Evolutionary conservation across 805 yeast genomes (phyloP).

Genomic region (Isabelozyma gotoi): DNA sequence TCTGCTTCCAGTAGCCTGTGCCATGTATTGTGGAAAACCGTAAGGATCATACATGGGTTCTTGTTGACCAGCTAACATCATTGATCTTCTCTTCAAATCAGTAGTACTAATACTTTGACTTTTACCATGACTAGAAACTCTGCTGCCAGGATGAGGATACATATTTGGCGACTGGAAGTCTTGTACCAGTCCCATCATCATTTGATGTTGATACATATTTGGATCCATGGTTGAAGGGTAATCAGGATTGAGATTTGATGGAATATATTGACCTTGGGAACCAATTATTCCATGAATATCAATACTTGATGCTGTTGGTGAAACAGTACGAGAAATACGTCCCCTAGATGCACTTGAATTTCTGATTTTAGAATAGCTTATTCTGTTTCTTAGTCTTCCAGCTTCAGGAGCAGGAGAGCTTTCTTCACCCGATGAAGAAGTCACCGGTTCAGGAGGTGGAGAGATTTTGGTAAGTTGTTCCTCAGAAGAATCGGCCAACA

Average conservation of each 20-base stretch:
- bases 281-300: neutral
- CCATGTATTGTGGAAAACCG: neutral
- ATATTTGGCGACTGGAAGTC: neutral
- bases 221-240: neutral
- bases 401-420: neutral
- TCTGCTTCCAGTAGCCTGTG: neutral
- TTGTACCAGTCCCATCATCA: slow-evolving; percentile 1
- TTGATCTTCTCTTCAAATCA: slow-evolving; percentile 13
- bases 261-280: neutral
- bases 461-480: too few species aligned
- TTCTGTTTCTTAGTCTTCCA: neutral
- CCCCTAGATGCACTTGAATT: neutral
- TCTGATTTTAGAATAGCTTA: neutral
- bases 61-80: slow-evolving; percentile 7
- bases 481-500: neutral
- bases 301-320: neutral
- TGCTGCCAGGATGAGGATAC: neutral
- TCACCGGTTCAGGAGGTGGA: too few species aligned
- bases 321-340: neutral
- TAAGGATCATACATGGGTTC: slow-evolving; percentile 1
- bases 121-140: slow-evolving; percentile 7
- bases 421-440: neutral
- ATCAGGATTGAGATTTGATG: neutral
- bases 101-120: slow-evolving; percentile 17
- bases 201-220: slow-evolving; percentile 1